Evolutionary conservation across 345 rosid genomes (phyloP), one percentile per base, ranked within the genome.

Genomic region (Linum tenue): DNA sequence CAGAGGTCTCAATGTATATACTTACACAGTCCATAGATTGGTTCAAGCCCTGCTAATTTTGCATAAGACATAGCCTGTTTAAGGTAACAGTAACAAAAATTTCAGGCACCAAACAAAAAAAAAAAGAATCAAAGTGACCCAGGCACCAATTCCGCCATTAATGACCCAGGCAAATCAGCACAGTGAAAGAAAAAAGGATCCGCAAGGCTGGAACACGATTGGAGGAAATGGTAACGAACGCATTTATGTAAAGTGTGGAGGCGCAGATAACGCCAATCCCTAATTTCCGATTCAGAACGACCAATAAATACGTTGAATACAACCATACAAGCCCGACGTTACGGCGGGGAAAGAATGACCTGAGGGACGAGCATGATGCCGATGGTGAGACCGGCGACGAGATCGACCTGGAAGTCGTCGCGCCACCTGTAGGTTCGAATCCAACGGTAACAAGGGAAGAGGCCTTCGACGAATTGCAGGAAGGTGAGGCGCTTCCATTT

Each of bases 301-400:
- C 11, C 9, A 48, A 8, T 41, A 41, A 48, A 3, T 22, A 22
- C 31, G 31, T 22, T 22, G 31, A 22, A 22, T 22, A 22, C 31
- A 22, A 22, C 31, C 1, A 22, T 22, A 22, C 31, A 22, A 22
- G 31, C 31, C 31, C 31, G 31, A 22, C 31, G 31, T 22, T 22
- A 15, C 9, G 14, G 53, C 14, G 3, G 2, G 14, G 53, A 48
- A 15, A 48, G 53, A 48, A 10, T 48, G 53, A 90, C 99, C 97
- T 95, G 99, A 8, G 99, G 99, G 35, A 95, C 96, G 43, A 95
- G 97, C 99, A 95, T 95, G 62, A 95, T 62, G 43, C 94, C 99
- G 70, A 89, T 90, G 78, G 99, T 91, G 69, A 76, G 64, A 15
- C 99, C 99, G 16, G 99, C 96, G 91, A 89, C 80, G 69, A 95